phyloP scores from a whole-genome alignment of 148 eudicot genomes.

The Nepenthes mirabilis region DNA sequence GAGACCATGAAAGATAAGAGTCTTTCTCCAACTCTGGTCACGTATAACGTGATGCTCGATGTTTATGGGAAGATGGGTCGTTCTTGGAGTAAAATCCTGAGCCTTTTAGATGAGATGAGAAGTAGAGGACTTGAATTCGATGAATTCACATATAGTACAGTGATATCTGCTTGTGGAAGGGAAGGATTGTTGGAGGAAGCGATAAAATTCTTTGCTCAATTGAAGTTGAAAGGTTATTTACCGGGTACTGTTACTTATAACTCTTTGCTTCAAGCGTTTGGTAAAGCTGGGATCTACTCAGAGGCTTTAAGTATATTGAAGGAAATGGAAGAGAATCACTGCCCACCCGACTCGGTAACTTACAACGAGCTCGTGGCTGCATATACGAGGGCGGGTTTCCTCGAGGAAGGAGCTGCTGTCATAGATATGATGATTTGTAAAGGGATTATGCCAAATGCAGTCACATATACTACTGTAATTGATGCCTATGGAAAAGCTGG shows the following conservation, averaged over 20 bases:
- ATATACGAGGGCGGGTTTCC: conserved; percentile 72
- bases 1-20: conserved; percentile 44
- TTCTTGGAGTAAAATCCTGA: conserved; percentile 56
- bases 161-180: conserved; percentile 86
- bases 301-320: conserved; percentile 64
- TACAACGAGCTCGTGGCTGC: conserved; percentile 77
- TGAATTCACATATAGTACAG: conserved; percentile 88
- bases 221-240: conserved; percentile 48
- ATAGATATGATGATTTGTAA: conserved; percentile 57
- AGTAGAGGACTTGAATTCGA: conserved; percentile 52
- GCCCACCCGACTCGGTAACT: conserved; percentile 66
- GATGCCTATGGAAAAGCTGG: conserved; percentile 87
- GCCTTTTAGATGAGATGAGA: conserved; percentile 59
- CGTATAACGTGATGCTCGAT: conserved; percentile 60
- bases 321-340: conserved; percentile 70
- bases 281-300: conserved; percentile 60
- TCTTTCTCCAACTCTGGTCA: conserved; percentile 55
- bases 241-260: conserved; percentile 79
- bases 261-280: conserved; percentile 80
- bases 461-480: conserved; percentile 76
- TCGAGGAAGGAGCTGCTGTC: conserved; percentile 67
- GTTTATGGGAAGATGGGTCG: conserved; percentile 85
- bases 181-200: conserved; percentile 89
- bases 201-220: conserved; percentile 40
- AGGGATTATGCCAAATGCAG: conserved; percentile 70